Evolutionary conservation across 176 grass and related monocot species (phyloP).

Genomic region (Echinochloa phyllopogon): DNA sequence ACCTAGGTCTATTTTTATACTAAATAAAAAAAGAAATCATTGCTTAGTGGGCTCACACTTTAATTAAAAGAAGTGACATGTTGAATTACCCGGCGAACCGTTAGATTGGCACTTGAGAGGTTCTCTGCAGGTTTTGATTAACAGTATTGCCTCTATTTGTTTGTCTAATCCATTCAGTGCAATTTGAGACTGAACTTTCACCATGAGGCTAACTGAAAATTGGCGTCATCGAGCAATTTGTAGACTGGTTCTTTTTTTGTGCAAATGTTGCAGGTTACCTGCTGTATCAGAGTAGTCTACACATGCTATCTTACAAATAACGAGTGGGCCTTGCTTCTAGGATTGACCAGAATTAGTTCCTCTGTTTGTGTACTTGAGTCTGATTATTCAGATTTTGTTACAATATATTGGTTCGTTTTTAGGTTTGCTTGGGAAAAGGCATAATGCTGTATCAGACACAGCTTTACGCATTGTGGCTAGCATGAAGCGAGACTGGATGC

Average conservation of each 20-base stretch:
- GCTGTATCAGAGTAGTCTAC: background rate
- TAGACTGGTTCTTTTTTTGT: background rate
- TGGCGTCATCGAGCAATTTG: background rate
- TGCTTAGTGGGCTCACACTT: background rate
- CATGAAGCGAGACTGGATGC: constrained; percentile 96
- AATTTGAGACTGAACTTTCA: background rate
- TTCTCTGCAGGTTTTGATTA: constrained; percentile 1
- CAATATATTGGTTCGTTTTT: constrained; percentile 33
- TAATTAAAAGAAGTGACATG: background rate
- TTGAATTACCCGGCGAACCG: background rate
- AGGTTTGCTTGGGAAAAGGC: constrained; percentile 72
- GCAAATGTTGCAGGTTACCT: constrained; percentile 6
- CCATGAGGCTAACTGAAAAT: background rate
- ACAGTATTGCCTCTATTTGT: background rate
- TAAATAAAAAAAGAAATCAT: background rate
- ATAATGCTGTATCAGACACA: constrained; percentile 67
- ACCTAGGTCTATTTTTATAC: background rate
- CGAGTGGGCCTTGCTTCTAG: background rate
- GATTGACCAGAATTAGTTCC: background rate
- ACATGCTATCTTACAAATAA: background rate
- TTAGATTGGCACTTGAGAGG: background rate
- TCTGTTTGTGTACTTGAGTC: background rate
- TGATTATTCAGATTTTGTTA: background rate
- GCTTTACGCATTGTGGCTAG: constrained; percentile 83
- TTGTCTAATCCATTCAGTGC: background rate